Base-by-base conservation (phyloP, 73 alveolate genomes). In the Urostyla sp. region DNA sequence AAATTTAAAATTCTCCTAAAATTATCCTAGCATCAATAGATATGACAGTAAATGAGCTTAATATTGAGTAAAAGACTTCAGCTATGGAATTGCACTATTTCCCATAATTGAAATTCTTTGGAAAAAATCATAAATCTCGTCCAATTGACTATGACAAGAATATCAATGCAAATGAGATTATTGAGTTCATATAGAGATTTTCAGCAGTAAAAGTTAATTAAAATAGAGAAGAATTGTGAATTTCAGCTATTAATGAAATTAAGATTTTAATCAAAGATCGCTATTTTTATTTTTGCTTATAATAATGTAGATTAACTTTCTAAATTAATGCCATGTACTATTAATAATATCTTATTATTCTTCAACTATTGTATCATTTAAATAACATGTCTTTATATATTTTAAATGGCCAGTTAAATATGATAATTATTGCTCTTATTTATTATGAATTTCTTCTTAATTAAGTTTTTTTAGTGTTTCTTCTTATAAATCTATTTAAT, bases 221-320 rank as follows among this genome's bases (percentile, higher is more conserved):
- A 55, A 55, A 46, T 27, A 23, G 46, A 27, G 72, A 55, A 28
- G 72, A 55, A 50, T 55, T 55, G 24, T 55, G 24, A 11, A 21
- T 23, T 55, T 55, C 4, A 20, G 10, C 5, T 55, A 55, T 11
- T 55, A 27, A 55, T 55, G 72, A 55, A 55, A 55, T 55, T 55
- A 55, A 55, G 45, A 55, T 55, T 55, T 27, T 6, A 58, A 24
- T 63, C 79, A 63, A 16, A 69, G 30, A 49, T 75, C 87, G 24
- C 55, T 55, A 57, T 75, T 75, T 63, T 75, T 75, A 75, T 75
- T 61, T 32, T 67, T 75, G 40, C 72, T 37, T 4, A 75, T 67
- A 35, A 57, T 54, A 6, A 37, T 0, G 30, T 75, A 46, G 6
- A 75, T 20, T 26, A 75, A 32, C 57, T 75, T 52, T 40, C 79